Conservation (phyloP, 2,329 filamentous ascomycete genomes). For the Aureobasidium sp. region DNA sequence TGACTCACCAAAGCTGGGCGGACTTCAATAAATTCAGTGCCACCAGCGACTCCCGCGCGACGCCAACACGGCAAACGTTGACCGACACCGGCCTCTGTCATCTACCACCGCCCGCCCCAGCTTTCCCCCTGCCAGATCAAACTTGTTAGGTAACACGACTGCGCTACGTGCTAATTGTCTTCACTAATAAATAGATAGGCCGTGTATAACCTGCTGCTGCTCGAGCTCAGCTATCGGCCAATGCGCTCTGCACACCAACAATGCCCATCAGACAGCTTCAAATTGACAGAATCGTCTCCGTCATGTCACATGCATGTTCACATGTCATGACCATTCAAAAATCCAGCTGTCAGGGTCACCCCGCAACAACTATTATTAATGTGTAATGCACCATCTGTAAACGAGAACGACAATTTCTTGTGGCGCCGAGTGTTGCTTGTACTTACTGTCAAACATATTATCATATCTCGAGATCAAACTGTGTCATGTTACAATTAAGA, state of each 20-base stretch:
- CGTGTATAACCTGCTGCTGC: neutral
- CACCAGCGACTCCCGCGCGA: neutral
- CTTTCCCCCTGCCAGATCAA: neutral
- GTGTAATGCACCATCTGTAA: too few species aligned
- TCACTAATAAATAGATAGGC: conserved; percentile 3
- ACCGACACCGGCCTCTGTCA: neutral
- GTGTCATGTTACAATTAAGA: too few species aligned
- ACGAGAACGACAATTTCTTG: too few species aligned
- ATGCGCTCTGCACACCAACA: neutral
- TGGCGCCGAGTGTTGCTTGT: too few species aligned
- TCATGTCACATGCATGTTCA: neutral
- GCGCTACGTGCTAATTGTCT: neutral
- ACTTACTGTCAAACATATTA: too few species aligned
- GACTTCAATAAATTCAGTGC: neutral
- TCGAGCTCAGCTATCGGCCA: neutral
- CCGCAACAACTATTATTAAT: neutral
- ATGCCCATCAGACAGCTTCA: neutral
- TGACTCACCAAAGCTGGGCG: conserved; percentile 5
- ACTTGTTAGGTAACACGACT: neutral
- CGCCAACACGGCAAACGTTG: neutral
- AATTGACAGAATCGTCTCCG: neutral
- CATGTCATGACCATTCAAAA: neutral
- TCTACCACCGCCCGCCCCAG: neutral
- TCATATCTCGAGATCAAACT: too few species aligned
- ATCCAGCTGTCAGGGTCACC: neutral